phyloP scores from a whole-genome alignment of 352 stramenopile genomes.

The Pythium periplocum region DNA sequence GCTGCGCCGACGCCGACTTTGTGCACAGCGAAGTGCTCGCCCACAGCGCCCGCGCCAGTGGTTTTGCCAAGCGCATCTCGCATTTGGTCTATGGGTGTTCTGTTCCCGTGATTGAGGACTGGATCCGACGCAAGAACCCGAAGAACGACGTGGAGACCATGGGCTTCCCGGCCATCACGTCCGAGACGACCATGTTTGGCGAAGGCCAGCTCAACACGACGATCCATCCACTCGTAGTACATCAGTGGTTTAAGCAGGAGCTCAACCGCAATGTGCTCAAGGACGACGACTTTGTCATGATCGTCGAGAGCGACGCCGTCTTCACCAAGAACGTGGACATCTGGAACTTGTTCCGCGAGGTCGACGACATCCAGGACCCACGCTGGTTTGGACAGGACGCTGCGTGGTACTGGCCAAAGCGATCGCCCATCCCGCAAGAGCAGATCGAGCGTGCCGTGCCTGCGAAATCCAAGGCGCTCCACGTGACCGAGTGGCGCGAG shows the following conservation, averaged over 20 bases:
- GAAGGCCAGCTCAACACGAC: conserved; percentile 59
- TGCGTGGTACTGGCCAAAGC: conserved; percentile 70
- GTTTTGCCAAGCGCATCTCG: conserved; percentile 52
- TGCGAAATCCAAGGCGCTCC: conserved; percentile 28
- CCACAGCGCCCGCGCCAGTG: conserved; percentile 51
- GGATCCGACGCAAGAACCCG: conserved; percentile 49
- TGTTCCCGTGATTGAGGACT: conserved; percentile 21
- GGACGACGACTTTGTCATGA: conserved; percentile 67
- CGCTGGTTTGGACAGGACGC: conserved; percentile 68
- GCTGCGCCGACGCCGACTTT: conserved; percentile 54
- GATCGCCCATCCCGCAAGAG: conserved; percentile 30
- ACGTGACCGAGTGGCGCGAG: conserved; percentile 60
- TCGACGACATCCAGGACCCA: conserved; percentile 47
- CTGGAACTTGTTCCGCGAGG: conserved; percentile 58
- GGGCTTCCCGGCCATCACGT: conserved; percentile 32
- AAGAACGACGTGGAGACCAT: conserved; percentile 34
- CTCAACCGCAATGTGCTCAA: conserved; percentile 23
- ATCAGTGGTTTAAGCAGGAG: conserved; percentile 48
- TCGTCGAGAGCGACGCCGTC: conserved; percentile 75
- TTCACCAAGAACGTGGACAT: conserved; percentile 80
- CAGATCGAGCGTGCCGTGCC: conserved; percentile 34
- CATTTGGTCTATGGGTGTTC: conserved; percentile 75
- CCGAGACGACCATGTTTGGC: conserved; percentile 27
- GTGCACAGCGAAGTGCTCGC: conserved; percentile 66
- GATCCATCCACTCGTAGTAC: conserved; percentile 45